Percentiles rank a stretch among this genome's conserved stretches.
Evolutionary conservation across 202 grass and related monocot genomes (phyloP).

Genomic region (Zoysia matrella): DNA sequence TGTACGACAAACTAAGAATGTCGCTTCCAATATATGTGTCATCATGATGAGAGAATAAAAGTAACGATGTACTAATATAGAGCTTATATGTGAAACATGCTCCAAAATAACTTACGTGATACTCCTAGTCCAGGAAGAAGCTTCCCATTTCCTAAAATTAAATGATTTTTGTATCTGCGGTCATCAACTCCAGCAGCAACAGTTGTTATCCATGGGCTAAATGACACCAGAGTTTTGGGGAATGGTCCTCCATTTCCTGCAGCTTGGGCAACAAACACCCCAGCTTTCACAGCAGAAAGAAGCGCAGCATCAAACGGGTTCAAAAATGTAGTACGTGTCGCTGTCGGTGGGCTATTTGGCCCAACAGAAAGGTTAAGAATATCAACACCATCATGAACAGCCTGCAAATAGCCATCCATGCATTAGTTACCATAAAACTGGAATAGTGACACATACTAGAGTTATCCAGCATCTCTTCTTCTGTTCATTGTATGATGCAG

Average conservation of each 20-base stretch:
- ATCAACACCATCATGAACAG: conserved; percentile 96
- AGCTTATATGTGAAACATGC: background rate
- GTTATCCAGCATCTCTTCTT: background rate
- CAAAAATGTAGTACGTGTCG: conserved; percentile 88
- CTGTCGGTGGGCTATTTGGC: conserved; percentile 93
- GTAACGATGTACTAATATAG: background rate
- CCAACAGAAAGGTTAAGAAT: conserved; percentile 98
- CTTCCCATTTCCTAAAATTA: conserved; percentile 86
- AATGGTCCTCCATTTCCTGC: conserved; percentile 98
- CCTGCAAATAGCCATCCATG: conserved; percentile 57
- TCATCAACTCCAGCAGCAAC: conserved; percentile 97
- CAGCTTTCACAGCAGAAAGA: conserved; percentile 97
- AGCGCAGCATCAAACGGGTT: conserved; percentile 98
- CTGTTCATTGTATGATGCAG: background rate
- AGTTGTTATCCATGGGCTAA: conserved; percentile 98
- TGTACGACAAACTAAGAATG: background rate
- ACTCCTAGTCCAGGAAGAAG: conserved; percentile 90
- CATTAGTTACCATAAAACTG: conserved; percentile 12
- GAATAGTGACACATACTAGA: background rate
- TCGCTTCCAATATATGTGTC: conserved; percentile 23
- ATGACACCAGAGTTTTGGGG: conserved; percentile 96
- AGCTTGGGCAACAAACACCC: conserved; percentile 97
- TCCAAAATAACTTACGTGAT: conserved; percentile 75
- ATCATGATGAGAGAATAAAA: conserved; percentile 22
- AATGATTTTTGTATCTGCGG: conserved; percentile 98